Conservation (phyloP, 768 basidiomycete species). For the Auriscalpium orientale region DNA sequence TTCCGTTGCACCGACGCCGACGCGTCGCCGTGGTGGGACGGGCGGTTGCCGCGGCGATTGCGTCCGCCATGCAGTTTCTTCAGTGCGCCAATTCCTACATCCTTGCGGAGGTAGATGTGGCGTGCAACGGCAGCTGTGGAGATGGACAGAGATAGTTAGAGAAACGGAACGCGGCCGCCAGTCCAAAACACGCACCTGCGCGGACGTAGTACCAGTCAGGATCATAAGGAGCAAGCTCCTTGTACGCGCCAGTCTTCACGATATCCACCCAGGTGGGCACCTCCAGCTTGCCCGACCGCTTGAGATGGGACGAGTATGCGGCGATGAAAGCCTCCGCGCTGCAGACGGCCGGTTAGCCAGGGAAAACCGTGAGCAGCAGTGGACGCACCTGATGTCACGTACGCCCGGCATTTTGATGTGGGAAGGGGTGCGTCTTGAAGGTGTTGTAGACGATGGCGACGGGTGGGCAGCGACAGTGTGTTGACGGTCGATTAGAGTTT, state of each 20-base stretch:
- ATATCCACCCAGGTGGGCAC: conserved; percentile 97
- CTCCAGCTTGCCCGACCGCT: conserved; percentile 98
- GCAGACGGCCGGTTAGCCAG: conserved; percentile 4
- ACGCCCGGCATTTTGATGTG: conserved; percentile 38
- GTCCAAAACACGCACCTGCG: conserved; percentile 62
- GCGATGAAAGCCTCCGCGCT: conserved; percentile 92
- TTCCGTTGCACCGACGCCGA: conserved; percentile 90
- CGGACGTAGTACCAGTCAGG: conserved; percentile 99
- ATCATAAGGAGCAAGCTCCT: conserved; percentile 98
- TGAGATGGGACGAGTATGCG: conserved; percentile 93
- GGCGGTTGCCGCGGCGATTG: conserved; percentile 93
- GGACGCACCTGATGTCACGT: conserved; percentile 36
- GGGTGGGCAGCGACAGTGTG: conserved; percentile 1
- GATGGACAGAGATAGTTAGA: neutral
- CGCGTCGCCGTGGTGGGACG: conserved; percentile 85
- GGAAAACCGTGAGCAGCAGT: neutral
- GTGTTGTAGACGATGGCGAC: conserved; percentile 2
- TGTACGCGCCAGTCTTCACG: conserved; percentile 96
- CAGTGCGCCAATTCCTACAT: conserved; percentile 88
- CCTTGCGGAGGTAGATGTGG: conserved; percentile 99
- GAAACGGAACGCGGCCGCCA: neutral
- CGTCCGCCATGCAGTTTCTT: conserved; percentile 96
- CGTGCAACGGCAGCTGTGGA: conserved; percentile 84
- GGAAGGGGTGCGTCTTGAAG: neutral
- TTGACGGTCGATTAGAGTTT: conserved; percentile 9